Base-by-base conservation (phyloP, 805 yeast genomes). In the Wickerhamiella domercqiae region DNA sequence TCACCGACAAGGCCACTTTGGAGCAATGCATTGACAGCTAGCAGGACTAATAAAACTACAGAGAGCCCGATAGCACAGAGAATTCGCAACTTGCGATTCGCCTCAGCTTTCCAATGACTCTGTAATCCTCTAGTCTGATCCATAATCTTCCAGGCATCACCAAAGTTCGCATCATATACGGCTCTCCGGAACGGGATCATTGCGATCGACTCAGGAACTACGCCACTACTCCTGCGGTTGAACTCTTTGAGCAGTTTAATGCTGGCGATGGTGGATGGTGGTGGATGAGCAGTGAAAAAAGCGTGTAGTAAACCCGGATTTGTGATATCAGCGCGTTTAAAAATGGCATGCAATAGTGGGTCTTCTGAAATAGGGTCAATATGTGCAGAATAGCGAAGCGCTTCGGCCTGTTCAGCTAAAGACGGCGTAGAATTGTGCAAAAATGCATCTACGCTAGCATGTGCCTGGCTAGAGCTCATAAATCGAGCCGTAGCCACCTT, bases 151-250 rank as follows among this genome's bases (percentile, higher is more conserved):
- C 77, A 54, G 0, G 84, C 81, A 30, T 62, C 60, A 20, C 64
- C 61, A 41, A 75, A 62, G 35, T 76, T 72, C 1, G 72, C 78
- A 43, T 70, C 63, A 56, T 64, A 74, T 2, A 78, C 52, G n/a
- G 73, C 62, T 30, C 64, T 54, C 15, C 86, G 54, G 42, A 78
- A 69, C 3, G 84, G 79, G n/a, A 78, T 66, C 60, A 75, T 61
- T 3, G 77, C 73, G 21, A 40, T 28, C 7, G 34, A 26, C 24
- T 39, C 47, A 37, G 43, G 50, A 14, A 38, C 33, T 13, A 41
- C 41, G 7, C 30, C 34, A 11, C 41, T 39, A 4, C 43, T 40
- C 31, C 25, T 20, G 7, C 36, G 29, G 19, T 47, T 42, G 41
- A 43, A 51, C 1, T 40, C 39, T 20, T 42, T 33, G 22, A 55